Evolutionary conservation across 2,329 filamentous ascomycete species (phyloP), one percentile per base, ranked within the genome.

Genomic region (Xylariaceae sp.): DNA sequence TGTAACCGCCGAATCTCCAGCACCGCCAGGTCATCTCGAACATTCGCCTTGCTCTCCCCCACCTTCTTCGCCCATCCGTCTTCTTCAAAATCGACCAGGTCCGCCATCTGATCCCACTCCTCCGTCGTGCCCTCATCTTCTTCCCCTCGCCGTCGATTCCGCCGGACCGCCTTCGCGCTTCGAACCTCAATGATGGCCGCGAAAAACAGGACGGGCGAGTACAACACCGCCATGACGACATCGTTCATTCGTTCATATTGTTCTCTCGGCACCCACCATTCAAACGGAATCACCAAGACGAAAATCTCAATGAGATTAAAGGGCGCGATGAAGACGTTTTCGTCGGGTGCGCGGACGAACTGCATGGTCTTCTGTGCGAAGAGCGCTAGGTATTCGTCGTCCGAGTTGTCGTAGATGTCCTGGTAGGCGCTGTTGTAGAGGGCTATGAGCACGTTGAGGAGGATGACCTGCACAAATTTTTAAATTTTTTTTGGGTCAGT

Each of bases 341-440:
- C 94, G 65, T 99, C 94, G 0, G 94, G 94, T 0, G 94, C 94
- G 47, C 94, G 89, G 19, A 97, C 89, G 66, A 96, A 99, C 66
- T 95, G 91, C 80, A 97, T 89, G 0, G 94, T 96, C 73, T 96
- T 96, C 63, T 95, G 88, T 0, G 89, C 81, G 72, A 96, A 96
- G 3, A 97, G 81, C 0, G 91, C 92, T 69, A 99, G 85, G 72
- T 91, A 99, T 71, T 99, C 94, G 70, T 99, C 94, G 61, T 90
- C 87, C 3, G 94, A 91, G 67, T 99, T 91, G 45, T 88, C 86
- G 65, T 91, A 95, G 56, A 96, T 95, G 70, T 96, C 91, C 67
- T 95, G 88, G 69, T 99, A 97, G 1, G 94, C 91, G 46, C 87
- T 92, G 73, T 97, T 97, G 76, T 96, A 99, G 5, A 99, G 83